These are phyloP conservation scores for Sparassis latifolia DNA, from an alignment of 1,284 basidiomycete species.

Conservation along the genomic window DNA sequence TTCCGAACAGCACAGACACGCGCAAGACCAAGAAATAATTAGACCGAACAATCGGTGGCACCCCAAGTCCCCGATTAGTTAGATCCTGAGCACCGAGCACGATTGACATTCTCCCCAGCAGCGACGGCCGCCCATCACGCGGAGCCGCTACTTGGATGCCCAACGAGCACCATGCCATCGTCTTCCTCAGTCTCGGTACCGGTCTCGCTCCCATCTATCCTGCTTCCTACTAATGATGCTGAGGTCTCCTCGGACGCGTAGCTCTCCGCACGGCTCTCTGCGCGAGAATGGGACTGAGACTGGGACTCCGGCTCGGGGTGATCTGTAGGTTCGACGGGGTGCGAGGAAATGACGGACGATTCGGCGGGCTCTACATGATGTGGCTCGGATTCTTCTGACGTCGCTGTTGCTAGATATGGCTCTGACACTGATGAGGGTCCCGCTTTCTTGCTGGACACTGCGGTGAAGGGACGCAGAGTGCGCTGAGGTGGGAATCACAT, in stretches of 20 bases:
- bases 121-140: no score
- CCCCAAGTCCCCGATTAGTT: no score
- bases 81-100: no score
- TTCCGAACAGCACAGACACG: no score
- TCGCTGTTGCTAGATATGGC: conserved; percentile 6
- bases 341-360: conserved; percentile 2
- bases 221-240: conserved; percentile 31
- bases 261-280: conserved; percentile 26
- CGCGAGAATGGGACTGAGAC: conserved; percentile 4
- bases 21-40: no score
- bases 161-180: conserved; percentile 73
- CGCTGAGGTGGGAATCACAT: no score
- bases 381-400: conserved; percentile 7
- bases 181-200: conserved; percentile 72
- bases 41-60: no score
- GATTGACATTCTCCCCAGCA: no score
- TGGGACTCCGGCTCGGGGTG: conserved; percentile 6
- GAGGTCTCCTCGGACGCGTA: conserved; percentile 30
- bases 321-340: conserved; percentile 10
- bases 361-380: conserved; percentile 7
- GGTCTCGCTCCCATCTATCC: conserved; percentile 44
- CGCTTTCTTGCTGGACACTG: conserved; percentile 17
- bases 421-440: conserved; percentile 15
- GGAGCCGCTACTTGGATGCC: conserved; percentile 36
- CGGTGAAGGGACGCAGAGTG: no score